phyloP scores from a whole-genome alignment of 1,284 basidiomycete genomes.

The Cutaneotrichosporon sp. region DNA sequence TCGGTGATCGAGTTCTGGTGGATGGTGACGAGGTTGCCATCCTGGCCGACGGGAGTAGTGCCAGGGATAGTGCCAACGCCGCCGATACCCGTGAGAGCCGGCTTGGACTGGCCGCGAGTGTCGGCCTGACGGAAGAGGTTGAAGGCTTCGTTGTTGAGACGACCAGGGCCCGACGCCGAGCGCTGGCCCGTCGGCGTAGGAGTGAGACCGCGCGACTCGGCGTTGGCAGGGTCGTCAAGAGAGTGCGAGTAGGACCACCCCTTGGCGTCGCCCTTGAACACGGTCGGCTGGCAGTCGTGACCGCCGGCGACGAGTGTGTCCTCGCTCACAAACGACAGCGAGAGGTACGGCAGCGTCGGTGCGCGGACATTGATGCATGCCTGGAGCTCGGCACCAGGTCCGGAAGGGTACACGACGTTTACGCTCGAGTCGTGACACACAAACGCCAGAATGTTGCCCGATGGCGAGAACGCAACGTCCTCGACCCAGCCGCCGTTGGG shows the following conservation, averaged over 20 bases:
- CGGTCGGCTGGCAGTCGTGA: conserved; percentile 93
- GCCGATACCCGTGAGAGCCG: conserved; percentile 27
- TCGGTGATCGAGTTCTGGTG: conserved; percentile 99
- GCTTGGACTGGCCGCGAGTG: conserved; percentile 64
- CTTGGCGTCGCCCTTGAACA: conserved; percentile 65
- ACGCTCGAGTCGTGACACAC: conserved; percentile 88
- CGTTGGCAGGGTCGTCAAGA: conserved; percentile 62
- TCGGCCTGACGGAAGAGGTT: conserved; percentile 93
- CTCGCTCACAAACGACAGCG: conserved; percentile 79
- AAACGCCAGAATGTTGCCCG: conserved; percentile 86
- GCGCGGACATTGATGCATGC: conserved; percentile 67
- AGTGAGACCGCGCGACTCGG: conserved; percentile 37
- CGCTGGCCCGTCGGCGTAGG: conserved; percentile 40
- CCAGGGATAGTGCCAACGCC: conserved; percentile 37
- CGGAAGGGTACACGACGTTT: conserved; percentile 76
- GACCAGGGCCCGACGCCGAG: conserved; percentile 55
- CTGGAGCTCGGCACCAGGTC: conserved; percentile 52
- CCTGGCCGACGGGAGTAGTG: conserved; percentile 36
- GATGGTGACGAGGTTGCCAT: conserved; percentile 70
- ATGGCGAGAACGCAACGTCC: conserved; percentile 89
- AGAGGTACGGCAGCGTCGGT: conserved; percentile 70
- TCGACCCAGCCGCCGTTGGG: conserved; percentile 96
- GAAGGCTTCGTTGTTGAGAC: conserved; percentile 91
- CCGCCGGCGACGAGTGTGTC: conserved; percentile 81
- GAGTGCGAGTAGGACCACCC: conserved; percentile 76